phyloP scores from a whole-genome alignment of 441 rosid species.

The Jatropha podagrica region DNA sequence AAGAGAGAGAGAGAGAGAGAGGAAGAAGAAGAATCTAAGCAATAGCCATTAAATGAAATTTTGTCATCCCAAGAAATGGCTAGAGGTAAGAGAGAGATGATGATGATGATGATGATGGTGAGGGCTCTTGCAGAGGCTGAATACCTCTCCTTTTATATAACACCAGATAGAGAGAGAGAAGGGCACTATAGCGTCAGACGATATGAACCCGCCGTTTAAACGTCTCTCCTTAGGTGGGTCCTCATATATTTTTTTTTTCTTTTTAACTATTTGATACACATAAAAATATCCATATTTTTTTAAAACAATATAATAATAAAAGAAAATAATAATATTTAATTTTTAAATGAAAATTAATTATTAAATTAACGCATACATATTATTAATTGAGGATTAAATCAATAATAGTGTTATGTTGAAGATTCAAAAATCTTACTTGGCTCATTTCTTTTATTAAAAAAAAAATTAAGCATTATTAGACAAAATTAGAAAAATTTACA shows the following conservation, averaged over 20 bases:
- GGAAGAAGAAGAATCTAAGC: neutral
- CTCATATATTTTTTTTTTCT: neutral
- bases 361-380: no score
- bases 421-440: no score
- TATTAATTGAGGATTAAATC: no score
- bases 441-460: no score
- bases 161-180: neutral
- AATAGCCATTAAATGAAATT: conserved; percentile 29
- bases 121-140: neutral
- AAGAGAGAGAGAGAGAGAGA: neutral
- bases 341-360: no score
- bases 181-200: neutral
- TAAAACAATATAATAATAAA: no score
- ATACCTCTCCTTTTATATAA: conserved; percentile 22
- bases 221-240: neutral
- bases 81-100: neutral
- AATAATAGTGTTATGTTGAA: no score
- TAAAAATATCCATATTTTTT: no score
- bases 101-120: neutral
- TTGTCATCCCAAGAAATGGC: conserved; percentile 30
- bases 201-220: conserved; percentile 1
- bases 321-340: no score
- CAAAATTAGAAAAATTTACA: no score
- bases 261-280: neutral
- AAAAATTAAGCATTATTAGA: no score